Evolutionary conservation across 495 filamentous ascomycete genomes (phyloP).

Genomic region (Amniculicola lignicola): DNA sequence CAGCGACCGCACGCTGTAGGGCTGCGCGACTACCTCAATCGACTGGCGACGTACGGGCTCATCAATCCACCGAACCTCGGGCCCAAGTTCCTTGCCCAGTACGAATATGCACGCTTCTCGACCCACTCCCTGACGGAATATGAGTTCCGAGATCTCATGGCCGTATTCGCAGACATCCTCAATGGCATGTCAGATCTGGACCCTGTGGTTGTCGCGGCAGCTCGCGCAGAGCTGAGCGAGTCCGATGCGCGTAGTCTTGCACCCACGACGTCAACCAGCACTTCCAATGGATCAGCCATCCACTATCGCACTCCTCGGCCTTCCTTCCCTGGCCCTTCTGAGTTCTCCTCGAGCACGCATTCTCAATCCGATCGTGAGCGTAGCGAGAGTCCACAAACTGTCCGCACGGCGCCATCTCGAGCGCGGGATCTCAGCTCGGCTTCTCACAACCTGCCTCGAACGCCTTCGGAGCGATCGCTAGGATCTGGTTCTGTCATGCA

Average conservation of each 20-base stretch:
- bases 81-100: slow-evolving; percentile 64
- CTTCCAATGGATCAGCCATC: slow-evolving; percentile 11
- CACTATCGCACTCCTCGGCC: slow-evolving; percentile 25
- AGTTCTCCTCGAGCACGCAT: slow-evolving; percentile 1
- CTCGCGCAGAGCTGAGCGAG: background rate
- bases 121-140: slow-evolving; percentile 55
- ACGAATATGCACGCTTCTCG: slow-evolving; percentile 84
- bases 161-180: slow-evolving; percentile 78
- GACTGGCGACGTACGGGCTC: slow-evolving; percentile 64
- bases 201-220: slow-evolving; percentile 35
- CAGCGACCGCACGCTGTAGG: slow-evolving; percentile 71
- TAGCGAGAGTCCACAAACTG: slow-evolving; percentile 23
- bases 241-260: slow-evolving; percentile 24
- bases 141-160: slow-evolving; percentile 81
- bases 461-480: slow-evolving; percentile 20
- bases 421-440: slow-evolving; percentile 2
- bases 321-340: background rate
- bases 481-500: slow-evolving; percentile 15
- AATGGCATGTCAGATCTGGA: slow-evolving; percentile 67
- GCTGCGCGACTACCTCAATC: slow-evolving; percentile 72
- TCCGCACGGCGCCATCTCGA: slow-evolving; percentile 18
- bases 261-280: slow-evolving; percentile 8
- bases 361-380: background rate
- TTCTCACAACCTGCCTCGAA: slow-evolving; percentile 13
- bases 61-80: slow-evolving; percentile 57